Evolutionary conservation across 2,329 filamentous ascomycete species (phyloP).

Genomic region (Aspergillus fructus): DNA sequence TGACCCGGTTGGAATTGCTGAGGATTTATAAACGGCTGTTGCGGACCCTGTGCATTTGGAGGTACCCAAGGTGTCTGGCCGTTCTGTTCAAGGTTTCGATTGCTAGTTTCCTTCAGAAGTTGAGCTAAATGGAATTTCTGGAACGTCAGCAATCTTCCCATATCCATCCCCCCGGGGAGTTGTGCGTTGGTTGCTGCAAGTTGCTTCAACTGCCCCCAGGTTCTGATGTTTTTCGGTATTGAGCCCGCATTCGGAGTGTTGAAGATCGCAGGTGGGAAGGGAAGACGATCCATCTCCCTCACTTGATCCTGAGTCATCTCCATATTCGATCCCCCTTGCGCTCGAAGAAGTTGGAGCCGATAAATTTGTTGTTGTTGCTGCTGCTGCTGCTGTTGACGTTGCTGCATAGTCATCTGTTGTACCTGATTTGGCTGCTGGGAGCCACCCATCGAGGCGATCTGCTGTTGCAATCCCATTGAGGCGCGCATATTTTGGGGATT

Average conservation of each 20-base stretch:
- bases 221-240: constrained; percentile 52
- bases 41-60: constrained; percentile 26
- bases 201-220: constrained; percentile 58
- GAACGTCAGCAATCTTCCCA: constrained; percentile 40
- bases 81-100: constrained; percentile 24
- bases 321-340: constrained; percentile 28
- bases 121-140: constrained; percentile 48
- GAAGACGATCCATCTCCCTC: constrained; percentile 43
- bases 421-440: constrained; percentile 31
- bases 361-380: constrained; percentile 34
- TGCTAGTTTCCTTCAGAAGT: constrained; percentile 28
- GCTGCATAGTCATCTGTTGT: constrained; percentile 33
- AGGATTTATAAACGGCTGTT: constrained; percentile 28
- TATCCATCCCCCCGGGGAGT: constrained; percentile 40
- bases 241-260: constrained; percentile 31
- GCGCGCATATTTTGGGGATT: constrained; percentile 36
- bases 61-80: constrained; percentile 24
- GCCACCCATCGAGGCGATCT: constrained; percentile 31
- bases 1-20: constrained; percentile 30
- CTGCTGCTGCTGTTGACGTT: constrained; percentile 29
- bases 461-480: constrained; percentile 36
- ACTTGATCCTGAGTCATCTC: constrained; percentile 42
- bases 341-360: constrained; percentile 34
- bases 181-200: constrained; percentile 51
- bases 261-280: constrained; percentile 39